phyloP scores from a whole-genome alignment of 2,329 filamentous ascomycete genomes.

The Ascochyta rabiei region DNA sequence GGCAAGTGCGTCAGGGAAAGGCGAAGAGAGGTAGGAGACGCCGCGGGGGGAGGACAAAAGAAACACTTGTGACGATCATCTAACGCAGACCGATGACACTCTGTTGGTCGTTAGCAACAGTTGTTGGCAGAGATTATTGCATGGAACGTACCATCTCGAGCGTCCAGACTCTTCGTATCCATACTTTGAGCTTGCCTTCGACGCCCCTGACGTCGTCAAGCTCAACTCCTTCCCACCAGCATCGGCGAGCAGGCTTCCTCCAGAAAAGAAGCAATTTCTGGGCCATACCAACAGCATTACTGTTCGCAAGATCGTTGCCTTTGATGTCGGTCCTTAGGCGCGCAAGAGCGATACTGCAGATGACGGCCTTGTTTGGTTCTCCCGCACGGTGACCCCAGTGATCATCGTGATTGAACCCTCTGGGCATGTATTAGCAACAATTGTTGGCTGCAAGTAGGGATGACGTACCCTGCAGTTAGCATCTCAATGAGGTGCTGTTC shows the following conservation, averaged over 20 bases:
- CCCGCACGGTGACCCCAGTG: constrained; percentile 95
- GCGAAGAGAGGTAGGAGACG: background rate
- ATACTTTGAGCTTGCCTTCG: constrained; percentile 91
- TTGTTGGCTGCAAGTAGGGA: background rate
- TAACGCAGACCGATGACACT: constrained; percentile 85
- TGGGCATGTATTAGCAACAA: constrained; percentile 48
- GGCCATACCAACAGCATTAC: constrained; percentile 89
- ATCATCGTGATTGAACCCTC: constrained; percentile 96
- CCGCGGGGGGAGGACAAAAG: constrained; percentile 4
- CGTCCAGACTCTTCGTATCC: constrained; percentile 98
- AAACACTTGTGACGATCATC: constrained; percentile 21
- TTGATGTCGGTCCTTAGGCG: constrained; percentile 89
- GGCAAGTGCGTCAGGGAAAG: background rate
- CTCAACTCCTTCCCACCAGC: constrained; percentile 99
- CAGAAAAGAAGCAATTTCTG: constrained; percentile 98
- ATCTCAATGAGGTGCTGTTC: constrained; percentile 99
- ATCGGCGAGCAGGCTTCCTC: constrained; percentile 93
- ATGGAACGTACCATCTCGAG: constrained; percentile 76
- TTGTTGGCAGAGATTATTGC: background rate
- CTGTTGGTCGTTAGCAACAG: constrained; percentile 48
- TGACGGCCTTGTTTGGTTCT: constrained; percentile 97
- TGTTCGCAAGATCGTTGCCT: constrained; percentile 75
- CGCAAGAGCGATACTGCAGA: constrained; percentile 93
- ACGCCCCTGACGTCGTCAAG: constrained; percentile 88
- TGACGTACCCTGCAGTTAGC: constrained; percentile 89